phyloP scores from a whole-genome alignment of 2,329 filamentous ascomycete species.

The Stylonectria norvegica region DNA sequence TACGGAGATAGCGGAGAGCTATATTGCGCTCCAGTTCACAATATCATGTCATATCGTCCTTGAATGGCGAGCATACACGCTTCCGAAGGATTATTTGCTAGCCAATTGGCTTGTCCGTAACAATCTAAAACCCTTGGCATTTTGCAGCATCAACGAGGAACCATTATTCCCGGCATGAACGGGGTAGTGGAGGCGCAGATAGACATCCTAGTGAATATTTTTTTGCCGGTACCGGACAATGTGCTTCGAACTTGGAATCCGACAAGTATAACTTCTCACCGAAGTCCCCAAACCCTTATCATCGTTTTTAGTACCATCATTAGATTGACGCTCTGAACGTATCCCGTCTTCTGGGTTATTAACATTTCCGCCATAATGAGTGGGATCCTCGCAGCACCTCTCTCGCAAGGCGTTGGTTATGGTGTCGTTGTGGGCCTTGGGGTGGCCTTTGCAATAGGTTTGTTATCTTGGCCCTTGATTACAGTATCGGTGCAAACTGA shows the following conservation, averaged over 20 bases:
- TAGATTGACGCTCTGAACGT: background rate
- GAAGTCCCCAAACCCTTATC: background rate
- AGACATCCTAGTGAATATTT: background rate
- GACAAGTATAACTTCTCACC: background rate
- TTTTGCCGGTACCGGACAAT: background rate
- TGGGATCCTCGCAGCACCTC: background rate
- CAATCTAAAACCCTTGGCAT: background rate
- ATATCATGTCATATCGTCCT: background rate
- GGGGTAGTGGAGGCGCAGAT: background rate
- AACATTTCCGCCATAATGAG: background rate
- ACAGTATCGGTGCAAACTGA: background rate
- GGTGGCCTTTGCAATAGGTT: background rate
- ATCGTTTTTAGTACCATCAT: background rate
- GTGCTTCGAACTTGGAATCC: background rate
- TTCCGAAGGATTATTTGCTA: background rate
- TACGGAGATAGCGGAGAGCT: background rate
- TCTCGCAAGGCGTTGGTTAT: background rate
- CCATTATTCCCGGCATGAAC: background rate
- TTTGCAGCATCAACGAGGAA: background rate
- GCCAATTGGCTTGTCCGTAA: background rate
- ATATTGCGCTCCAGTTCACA: background rate
- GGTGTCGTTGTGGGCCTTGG: background rate
- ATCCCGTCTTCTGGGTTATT: background rate
- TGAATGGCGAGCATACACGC: background rate
- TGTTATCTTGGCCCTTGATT: background rate